phyloP scores from a whole-genome alignment of 2,329 filamentous ascomycete genomes.

The Colletotrichum salicis region DNA sequence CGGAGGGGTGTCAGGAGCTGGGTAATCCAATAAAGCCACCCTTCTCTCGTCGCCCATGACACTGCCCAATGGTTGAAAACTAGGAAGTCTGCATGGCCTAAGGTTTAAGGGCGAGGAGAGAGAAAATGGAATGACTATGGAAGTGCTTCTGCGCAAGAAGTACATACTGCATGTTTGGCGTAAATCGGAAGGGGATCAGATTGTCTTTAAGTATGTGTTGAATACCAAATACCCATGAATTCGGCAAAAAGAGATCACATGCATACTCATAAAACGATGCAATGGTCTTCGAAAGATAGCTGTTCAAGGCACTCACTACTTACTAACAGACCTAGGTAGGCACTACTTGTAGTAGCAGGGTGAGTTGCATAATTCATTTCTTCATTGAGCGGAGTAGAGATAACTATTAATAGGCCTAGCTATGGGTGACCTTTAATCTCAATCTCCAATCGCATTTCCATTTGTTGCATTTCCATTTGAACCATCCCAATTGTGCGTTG shows the following conservation, averaged over 20 bases:
- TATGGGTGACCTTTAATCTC: conserved; percentile 2
- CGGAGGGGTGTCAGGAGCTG: neutral
- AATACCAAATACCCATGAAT: conserved; percentile 37
- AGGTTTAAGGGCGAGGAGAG: neutral
- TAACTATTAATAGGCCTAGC: conserved; percentile 19
- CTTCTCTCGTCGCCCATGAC: neutral
- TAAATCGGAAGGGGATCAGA: conserved; percentile 31
- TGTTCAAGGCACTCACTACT: neutral
- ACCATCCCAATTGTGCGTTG: neutral
- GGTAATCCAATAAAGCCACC: neutral
- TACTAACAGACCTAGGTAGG: neutral
- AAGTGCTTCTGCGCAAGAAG: conserved; percentile 24
- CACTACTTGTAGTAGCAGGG: neutral
- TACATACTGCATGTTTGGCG: conserved; percentile 35
- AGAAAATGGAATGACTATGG: conserved; percentile 8
- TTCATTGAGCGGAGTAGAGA: neutral
- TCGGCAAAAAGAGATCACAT: conserved; percentile 2
- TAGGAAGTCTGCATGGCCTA: neutral
- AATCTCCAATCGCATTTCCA: conserved; percentile 6
- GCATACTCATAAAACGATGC: neutral
- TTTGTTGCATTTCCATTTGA: neutral
- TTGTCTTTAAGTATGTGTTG: conserved; percentile 35
- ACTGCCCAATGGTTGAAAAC: neutral
- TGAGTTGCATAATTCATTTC: neutral
- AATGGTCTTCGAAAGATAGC: neutral